Conservation (phyloP, 2,329 filamentous ascomycete species). For the Sporothrix curviconia region DNA sequence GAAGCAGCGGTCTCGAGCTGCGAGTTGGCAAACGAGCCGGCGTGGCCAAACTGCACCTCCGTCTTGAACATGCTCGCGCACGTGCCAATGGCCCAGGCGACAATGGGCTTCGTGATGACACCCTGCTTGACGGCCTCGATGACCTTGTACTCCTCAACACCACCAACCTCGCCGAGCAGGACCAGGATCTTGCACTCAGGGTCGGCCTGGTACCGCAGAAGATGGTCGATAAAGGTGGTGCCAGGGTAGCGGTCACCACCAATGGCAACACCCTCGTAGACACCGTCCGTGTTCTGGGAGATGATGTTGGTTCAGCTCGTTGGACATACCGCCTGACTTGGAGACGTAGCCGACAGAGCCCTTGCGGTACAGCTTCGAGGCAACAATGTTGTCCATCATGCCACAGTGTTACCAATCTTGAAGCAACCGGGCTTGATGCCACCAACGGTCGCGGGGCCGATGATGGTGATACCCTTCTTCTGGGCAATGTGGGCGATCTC, state of each 20-base stretch:
- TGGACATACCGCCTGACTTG: slow-evolving; percentile 99
- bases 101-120: slow-evolving; percentile 94
- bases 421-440: slow-evolving; percentile 98
- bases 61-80: slow-evolving; percentile 99
- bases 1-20: slow-evolving; percentile 92
- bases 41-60: slow-evolving; percentile 98
- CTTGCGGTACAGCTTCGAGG: slow-evolving; percentile 99
- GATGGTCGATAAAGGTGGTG: slow-evolving; percentile 98
- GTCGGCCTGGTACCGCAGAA: slow-evolving; percentile 93
- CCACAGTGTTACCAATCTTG: slow-evolving; percentile 99
- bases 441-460: slow-evolving; percentile 95
- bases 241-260: slow-evolving; percentile 98
- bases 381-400: slow-evolving; percentile 99
- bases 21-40: slow-evolving; percentile 97
- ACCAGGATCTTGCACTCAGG: slow-evolving; percentile 97
- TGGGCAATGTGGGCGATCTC: slow-evolving; percentile 94
- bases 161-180: slow-evolving; percentile 94
- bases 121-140: slow-evolving; percentile 96
- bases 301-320: slow-evolving; percentile 99
- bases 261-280: slow-evolving; percentile 98
- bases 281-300: slow-evolving; percentile 90
- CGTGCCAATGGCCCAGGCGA: slow-evolving; percentile 98
- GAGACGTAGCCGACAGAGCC: slow-evolving; percentile 98
- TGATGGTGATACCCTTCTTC: slow-evolving; percentile 99
- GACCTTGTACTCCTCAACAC: slow-evolving; percentile 99